Evolutionary conservation across 2,329 filamentous ascomycete genomes (phyloP).

Genomic region (Aureobasidium sp.): DNA sequence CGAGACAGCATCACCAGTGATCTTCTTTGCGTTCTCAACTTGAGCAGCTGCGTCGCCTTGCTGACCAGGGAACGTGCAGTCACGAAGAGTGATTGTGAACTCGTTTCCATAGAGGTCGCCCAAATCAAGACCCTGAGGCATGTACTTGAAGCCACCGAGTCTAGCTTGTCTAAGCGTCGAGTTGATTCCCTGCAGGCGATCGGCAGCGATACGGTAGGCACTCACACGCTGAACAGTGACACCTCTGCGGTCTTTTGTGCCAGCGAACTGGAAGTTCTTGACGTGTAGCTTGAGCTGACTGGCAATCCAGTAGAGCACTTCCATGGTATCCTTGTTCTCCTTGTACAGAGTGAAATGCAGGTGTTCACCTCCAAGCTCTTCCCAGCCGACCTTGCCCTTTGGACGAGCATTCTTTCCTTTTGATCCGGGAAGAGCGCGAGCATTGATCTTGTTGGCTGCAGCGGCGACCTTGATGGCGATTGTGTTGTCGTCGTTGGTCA

Average conservation of each 20-base stretch:
- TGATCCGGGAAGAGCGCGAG: slow-evolving; percentile 3
- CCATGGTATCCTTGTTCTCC: slow-evolving; percentile 96
- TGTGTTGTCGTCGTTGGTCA: slow-evolving; percentile 63
- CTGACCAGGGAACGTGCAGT: slow-evolving; percentile 58
- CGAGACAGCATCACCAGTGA: slow-evolving; percentile 54
- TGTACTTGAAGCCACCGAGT: slow-evolving; percentile 68
- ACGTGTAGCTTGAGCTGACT: slow-evolving; percentile 61
- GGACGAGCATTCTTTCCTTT: slow-evolving; percentile 19
- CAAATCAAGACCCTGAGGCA: slow-evolving; percentile 63
- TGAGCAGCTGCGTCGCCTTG: slow-evolving; percentile 20
- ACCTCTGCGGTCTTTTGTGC: slow-evolving; percentile 84
- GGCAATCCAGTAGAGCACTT: slow-evolving; percentile 70
- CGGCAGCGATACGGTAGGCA: slow-evolving; percentile 51
- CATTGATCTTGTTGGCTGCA: slow-evolving; percentile 18
- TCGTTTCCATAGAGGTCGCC: slow-evolving; percentile 85
- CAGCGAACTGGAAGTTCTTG: slow-evolving; percentile 72
- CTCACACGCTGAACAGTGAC: slow-evolving; percentile 80
- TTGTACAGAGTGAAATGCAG: slow-evolving; percentile 91
- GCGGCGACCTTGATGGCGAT: slow-evolving; percentile 49
- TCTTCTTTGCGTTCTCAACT: slow-evolving; percentile 40
- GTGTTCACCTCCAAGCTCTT: slow-evolving; percentile 67
- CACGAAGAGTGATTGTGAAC: slow-evolving; percentile 84
- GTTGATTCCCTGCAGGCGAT: slow-evolving; percentile 60
- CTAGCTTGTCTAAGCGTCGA: slow-evolving; percentile 52
- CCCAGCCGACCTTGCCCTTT: slow-evolving; percentile 49